Evolutionary conservation across 371 early-diverging fungal genomes (phyloP), one percentile per base, ranked within the genome.

Genomic region (Mortierella sp.): DNA sequence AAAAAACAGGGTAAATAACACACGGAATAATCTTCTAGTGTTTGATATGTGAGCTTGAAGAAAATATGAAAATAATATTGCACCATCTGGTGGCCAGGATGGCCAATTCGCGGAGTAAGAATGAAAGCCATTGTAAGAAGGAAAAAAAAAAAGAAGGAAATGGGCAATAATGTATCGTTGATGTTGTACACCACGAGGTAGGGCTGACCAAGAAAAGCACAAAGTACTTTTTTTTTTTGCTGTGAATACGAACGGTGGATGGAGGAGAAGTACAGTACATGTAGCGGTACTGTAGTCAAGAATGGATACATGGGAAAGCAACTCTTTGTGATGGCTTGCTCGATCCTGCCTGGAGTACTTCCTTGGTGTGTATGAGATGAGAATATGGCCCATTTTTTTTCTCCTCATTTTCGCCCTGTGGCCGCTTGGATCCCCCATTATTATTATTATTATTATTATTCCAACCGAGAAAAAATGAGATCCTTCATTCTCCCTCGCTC

Each of bases 71-170:
- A 60, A 60, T 6, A 60, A 16, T 14, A 65, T 65, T 24, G 65
- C 65, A 65, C 65, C 65, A 65, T 65, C 19, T 65, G 42, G 38
- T 65, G 9, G 21, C 65, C 38, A 65, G 42, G 52, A 28, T 71
- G 44, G 71, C 47, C 48, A 47, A 26, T 71, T 47, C 48, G 71
- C 44, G 44, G 47, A 71, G 48, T 48, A 48, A 19, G 52, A 50
- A 72, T 47, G 19, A 26, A 45, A 45, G 3, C 8, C 48, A 48
- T n/a, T 8, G 19, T 21, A 48, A 21, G 52, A 34, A 34, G 26
- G 50, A 48, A 38, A 73, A 50, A 38, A 47, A 47, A 47, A 19
- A 21, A 68, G 8, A 38, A 58, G 26, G 1, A 58, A 58, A 28
- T 13, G 8, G 13, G 26, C 0, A n/a, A n/a, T 3, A 58, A 65